Evolutionary conservation across 768 basidiomycete species (phyloP).

Genomic region (Trametes cingulata): DNA sequence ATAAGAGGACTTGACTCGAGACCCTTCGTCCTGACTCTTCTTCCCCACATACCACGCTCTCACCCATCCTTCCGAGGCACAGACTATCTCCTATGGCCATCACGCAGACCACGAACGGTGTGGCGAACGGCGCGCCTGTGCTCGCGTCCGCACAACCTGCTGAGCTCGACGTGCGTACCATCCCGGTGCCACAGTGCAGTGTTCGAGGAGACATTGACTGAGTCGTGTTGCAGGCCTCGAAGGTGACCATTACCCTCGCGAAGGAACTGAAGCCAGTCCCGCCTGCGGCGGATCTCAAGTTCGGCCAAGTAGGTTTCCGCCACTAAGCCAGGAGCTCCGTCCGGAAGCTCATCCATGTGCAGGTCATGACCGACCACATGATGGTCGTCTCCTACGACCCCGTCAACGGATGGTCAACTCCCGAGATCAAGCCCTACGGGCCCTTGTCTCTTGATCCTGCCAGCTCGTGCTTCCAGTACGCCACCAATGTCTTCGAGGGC

Average conservation of each 20-base stretch:
- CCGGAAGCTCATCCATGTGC: conserved; percentile 2
- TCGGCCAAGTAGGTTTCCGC: conserved; percentile 52
- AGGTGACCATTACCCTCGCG: conserved; percentile 49
- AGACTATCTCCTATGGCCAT: conserved; percentile 6
- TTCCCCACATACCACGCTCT: not conserved
- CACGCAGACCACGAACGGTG: conserved; percentile 1
- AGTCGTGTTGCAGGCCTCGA: conserved; percentile 48
- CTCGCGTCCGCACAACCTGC: conserved; percentile 1
- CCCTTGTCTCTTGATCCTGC: conserved; percentile 60
- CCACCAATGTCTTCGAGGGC: conserved; percentile 60
- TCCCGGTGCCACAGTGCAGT: no score
- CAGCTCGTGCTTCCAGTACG: conserved; percentile 61
- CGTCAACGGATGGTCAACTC: conserved; percentile 63
- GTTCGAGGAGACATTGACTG: not conserved
- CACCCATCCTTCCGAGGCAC: not conserved
- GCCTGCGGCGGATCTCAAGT: conserved; percentile 46
- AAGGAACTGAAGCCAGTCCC: conserved; percentile 53
- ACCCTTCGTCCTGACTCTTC: not conserved
- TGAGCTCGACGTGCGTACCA: conserved; percentile 14
- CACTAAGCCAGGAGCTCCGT: not conserved
- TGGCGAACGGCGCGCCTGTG: not conserved
- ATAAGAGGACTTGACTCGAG: conserved; percentile 4
- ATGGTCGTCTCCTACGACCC: conserved; percentile 65
- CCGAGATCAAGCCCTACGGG: conserved; percentile 72
- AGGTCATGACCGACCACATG: conserved; percentile 82